phyloP scores from a whole-genome alignment of 2,329 filamentous ascomycete genomes.

The Fusarium sp. region DNA sequence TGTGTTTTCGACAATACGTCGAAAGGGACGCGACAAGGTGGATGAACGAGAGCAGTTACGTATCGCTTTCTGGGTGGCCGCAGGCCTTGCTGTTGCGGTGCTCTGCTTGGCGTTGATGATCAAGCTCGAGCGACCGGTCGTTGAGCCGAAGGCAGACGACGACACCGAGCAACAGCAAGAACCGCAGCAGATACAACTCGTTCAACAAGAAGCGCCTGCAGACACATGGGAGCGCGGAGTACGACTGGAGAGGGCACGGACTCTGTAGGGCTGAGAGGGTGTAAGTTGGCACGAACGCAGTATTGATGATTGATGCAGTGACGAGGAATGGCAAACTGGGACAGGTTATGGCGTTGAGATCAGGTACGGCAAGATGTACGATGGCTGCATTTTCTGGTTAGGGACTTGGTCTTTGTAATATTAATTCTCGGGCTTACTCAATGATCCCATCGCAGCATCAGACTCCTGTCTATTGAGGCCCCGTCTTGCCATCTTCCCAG shows the following conservation, averaged over 20 bases:
- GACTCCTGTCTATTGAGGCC: conserved; percentile 6
- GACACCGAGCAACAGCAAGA: conserved; percentile 53
- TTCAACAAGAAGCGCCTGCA: neutral
- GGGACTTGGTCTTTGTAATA: neutral
- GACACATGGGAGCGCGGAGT: neutral
- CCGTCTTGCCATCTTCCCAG: conserved; percentile 24
- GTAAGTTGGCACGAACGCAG: neutral
- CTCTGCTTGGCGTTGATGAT: conserved; percentile 72
- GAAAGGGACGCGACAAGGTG: conserved; percentile 46
- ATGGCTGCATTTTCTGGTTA: neutral
- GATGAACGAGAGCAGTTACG: conserved; percentile 70
- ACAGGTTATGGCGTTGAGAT: neutral
- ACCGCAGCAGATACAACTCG: too few relatives aligned
- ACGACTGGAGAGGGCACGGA: neutral
- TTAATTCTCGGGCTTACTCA: neutral
- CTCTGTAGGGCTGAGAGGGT: neutral
- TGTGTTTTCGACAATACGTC: conserved; percentile 63
- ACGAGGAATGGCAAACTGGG: neutral
- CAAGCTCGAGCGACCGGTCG: conserved; percentile 67
- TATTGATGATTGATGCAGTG: neutral
- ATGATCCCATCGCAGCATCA: neutral
- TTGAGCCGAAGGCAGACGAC: conserved; percentile 72
- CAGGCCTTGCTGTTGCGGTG: conserved; percentile 67
- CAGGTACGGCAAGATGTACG: neutral
- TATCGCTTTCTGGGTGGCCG: conserved; percentile 76